Evolutionary conservation across 106 monocot species (phyloP), one percentile per base, ranked within the genome.

Genomic region (Dioscorea dumetorum): DNA sequence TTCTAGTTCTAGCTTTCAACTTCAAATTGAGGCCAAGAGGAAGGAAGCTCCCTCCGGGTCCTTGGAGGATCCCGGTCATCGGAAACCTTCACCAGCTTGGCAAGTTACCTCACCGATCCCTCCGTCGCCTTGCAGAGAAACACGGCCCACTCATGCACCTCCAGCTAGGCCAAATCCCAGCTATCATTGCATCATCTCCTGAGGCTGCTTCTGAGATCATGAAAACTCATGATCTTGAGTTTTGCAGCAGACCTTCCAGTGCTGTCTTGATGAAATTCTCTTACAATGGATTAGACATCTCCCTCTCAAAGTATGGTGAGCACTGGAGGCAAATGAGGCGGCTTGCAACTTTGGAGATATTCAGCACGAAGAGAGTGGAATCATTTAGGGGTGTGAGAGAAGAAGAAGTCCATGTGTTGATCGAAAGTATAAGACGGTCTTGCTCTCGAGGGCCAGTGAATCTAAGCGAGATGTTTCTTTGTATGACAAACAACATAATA

Each of bases 11-110:
- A 41, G 9, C 10, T 10, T 41, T 41, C 9, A 41, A 41, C 41
- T 41, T 41, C 9, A 10, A 41, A 10, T 10, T 41, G 41, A 6
- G 41, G 41, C 6, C 41, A 41, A 41, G 41, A 41, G 10, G 41
- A 41, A 41, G 41, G 10, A 41, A 33, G 62, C 67, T 68, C 15
- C 79, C 79, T 4, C 79, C 73, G 7, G 57, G 66, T 22, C 79
- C 79, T 0, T 24, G 5, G n/a, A 32, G 24, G 12, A 73, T 79
- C 62, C 79, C 79, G 4, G 22, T 79, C 57, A 59, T 79, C 60
- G 79, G 79, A n/a, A 74, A 74, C 79, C 57, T 74, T 9, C 79
- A 69, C 22, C 58, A 79, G 33, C 49, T 77, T 21, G 69, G 70
- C 57, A 33, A 31, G 2, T 23, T 49, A 9, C 62, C 59, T 17